Evolutionary conservation across 1,284 basidiomycete species (phyloP).

Genomic region (Ganoderma lingzhi): DNA sequence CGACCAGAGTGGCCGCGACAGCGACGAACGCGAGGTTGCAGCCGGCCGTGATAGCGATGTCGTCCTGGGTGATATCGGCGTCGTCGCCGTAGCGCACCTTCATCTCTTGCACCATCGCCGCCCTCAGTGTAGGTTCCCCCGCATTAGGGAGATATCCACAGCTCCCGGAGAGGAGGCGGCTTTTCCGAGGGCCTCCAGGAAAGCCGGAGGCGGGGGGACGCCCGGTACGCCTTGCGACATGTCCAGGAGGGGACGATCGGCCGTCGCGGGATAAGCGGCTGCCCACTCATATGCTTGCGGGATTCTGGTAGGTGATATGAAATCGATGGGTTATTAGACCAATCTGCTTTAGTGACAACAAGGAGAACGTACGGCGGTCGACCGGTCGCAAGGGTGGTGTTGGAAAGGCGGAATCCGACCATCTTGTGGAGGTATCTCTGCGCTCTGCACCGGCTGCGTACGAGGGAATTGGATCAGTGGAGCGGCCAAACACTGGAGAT

Average conservation of each 20-base stretch:
- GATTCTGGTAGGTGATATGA: conserved; percentile 53
- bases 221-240: conserved; percentile 85
- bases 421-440: neutral
- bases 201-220: conserved; percentile 60
- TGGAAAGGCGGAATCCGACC: conserved; percentile 13
- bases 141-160: conserved; percentile 74
- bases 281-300: conserved; percentile 77
- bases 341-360: neutral
- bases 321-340: neutral
- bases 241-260: conserved; percentile 65
- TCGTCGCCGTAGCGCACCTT: conserved; percentile 62
- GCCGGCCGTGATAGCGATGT: conserved; percentile 72
- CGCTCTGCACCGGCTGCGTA: neutral
- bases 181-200: conserved; percentile 61
- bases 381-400: conserved; percentile 13
- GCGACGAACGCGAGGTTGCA: conserved; percentile 80
- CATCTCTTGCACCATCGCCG: conserved; percentile 73
- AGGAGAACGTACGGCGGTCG: conserved; percentile 12
- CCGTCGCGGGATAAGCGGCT: conserved; percentile 52
- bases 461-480: neutral
- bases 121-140: conserved; percentile 68
- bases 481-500: no score
- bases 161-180: conserved; percentile 55
- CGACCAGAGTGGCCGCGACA: conserved; percentile 70
- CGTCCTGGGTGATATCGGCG: conserved; percentile 57